Percentiles rank a stretch among this genome's conserved stretches.
phyloP scores from a whole-genome alignment of 768 basidiomycete genomes.

The Cantharellus anzutake region DNA sequence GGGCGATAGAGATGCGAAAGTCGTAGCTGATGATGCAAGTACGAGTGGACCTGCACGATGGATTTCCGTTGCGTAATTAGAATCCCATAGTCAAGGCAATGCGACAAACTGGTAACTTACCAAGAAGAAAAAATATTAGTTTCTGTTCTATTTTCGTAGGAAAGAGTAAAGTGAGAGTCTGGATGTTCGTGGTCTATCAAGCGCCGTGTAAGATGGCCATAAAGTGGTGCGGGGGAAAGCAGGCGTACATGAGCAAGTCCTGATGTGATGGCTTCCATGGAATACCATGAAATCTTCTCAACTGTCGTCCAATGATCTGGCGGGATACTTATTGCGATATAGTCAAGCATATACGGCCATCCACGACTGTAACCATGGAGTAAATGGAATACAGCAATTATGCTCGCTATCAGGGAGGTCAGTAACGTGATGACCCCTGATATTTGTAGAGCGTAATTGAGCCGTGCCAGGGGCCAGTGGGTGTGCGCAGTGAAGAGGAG shows the following conservation, averaged over 20 bases:
- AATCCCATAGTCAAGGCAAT: neutral
- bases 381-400: conserved; percentile 50
- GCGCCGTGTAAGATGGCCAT: neutral
- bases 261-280: conserved; percentile 73
- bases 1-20: conserved; percentile 50
- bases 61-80: neutral
- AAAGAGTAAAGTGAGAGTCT: conserved; percentile 87
- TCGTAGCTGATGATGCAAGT: conserved; percentile 63
- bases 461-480: conserved; percentile 82
- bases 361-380: conserved; percentile 40
- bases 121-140: conserved; percentile 71
- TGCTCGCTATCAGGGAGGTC: conserved; percentile 54
- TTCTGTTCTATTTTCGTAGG: conserved; percentile 77
- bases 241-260: conserved; percentile 61
- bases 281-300: conserved; percentile 59
- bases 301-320: conserved; percentile 45
- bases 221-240: neutral
- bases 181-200: conserved; percentile 84
- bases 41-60: conserved; percentile 54
- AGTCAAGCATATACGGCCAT: conserved; percentile 96
- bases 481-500: conserved; percentile 91
- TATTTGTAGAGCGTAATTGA: conserved; percentile 83
- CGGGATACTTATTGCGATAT: conserved; percentile 66
- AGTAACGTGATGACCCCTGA: conserved; percentile 67
- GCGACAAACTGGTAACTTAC: conserved; percentile 19